Percentiles rank a stretch among this genome's conserved stretches.
Evolutionary conservation across 1,284 basidiomycete species (phyloP).

Genomic region (Austroboletus niveus): DNA sequence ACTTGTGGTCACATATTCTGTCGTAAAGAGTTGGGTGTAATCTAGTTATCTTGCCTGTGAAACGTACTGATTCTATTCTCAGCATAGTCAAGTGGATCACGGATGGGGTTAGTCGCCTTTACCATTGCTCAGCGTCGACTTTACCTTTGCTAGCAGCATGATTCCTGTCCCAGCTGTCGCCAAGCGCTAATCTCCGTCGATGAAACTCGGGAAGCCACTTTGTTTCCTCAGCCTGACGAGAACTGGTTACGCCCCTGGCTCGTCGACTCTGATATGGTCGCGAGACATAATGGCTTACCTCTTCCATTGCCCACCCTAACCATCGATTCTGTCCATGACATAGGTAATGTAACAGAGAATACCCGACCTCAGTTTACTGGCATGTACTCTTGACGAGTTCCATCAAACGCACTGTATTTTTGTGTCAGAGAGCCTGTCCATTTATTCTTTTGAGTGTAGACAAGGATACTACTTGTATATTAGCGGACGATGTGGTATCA

Average conservation of each 20-base stretch:
- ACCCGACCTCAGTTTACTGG: conserved; percentile 38
- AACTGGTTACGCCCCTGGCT: conserved; percentile 27
- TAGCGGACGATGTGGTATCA: conserved; percentile 12
- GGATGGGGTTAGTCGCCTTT: conserved; percentile 46
- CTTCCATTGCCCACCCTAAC: conserved; percentile 20
- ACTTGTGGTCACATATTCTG: conserved; percentile 75
- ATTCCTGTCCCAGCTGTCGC: conserved; percentile 64
- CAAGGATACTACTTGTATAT: conserved; percentile 17
- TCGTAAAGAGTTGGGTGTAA: conserved; percentile 58
- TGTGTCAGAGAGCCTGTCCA: conserved; percentile 20
- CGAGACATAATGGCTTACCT: conserved; percentile 11
- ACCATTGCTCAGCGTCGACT: conserved; percentile 2
- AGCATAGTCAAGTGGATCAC: conserved; percentile 66
- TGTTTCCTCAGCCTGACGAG: conserved; percentile 2
- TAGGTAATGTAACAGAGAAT: conserved; percentile 10
- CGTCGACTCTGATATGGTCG: conserved; percentile 19
- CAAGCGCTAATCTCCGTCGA: conserved; percentile 37
- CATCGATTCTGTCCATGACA: conserved; percentile 11
- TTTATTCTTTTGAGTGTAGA: conserved; percentile 27
- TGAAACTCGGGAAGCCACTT: conserved; percentile 11
- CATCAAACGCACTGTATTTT: conserved; percentile 10
- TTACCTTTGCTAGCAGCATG: conserved; percentile 41
- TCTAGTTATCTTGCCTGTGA: conserved; percentile 3
- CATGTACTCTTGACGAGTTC: conserved; percentile 50
- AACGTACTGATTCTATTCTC: conserved; percentile 11